Percentiles rank a stretch among this genome's conserved stretches.
Evolutionary conservation across 805 yeast genomes (phyloP).

Genomic region (Pichia phayaonensis): DNA sequence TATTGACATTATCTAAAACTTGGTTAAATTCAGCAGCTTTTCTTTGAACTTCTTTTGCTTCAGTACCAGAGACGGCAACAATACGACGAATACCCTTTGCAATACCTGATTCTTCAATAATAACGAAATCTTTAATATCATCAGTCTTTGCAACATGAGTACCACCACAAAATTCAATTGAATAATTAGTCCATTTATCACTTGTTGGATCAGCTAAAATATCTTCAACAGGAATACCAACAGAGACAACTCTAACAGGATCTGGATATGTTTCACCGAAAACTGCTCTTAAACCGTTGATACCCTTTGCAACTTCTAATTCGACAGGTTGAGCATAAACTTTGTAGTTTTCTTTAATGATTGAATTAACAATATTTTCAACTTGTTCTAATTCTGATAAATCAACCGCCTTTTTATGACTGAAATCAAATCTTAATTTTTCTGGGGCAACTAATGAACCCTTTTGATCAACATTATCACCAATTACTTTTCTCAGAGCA

Average conservation of each 20-base stretch:
- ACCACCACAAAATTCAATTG: conserved; percentile 98
- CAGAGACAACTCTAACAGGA: conserved; percentile 96
- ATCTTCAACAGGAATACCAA: conserved; percentile 85
- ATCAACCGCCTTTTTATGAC: conserved; percentile 80
- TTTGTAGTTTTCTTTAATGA: conserved; percentile 58
- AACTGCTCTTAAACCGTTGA: conserved; percentile 89
- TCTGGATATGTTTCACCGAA: conserved; percentile 99
- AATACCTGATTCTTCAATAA: conserved; percentile 92
- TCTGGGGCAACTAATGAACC: conserved; percentile 96
- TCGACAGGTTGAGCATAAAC: conserved; percentile 84
- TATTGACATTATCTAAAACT: conserved; percentile 50
- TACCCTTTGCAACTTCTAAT: conserved; percentile 61
- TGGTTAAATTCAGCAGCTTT: conserved; percentile 65
- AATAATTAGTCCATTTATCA: conserved; percentile 66
- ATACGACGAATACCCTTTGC: conserved; percentile 98
- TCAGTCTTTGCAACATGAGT: conserved; percentile 91
- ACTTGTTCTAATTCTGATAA: conserved; percentile 64
- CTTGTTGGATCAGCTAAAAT: conserved; percentile 64
- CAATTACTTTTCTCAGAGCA: conserved; percentile 80
- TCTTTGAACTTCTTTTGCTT: conserved; percentile 85
- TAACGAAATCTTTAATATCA: conserved; percentile 84
- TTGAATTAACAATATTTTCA: conserved; percentile 65
- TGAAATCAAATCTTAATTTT: conserved; percentile 91
- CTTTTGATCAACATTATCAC: conserved; percentile 86
- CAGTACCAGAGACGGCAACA: conserved; percentile 91